Conservation (phyloP, 2,329 filamentous ascomycete genomes). For the Exophiala bonariae region DNA sequence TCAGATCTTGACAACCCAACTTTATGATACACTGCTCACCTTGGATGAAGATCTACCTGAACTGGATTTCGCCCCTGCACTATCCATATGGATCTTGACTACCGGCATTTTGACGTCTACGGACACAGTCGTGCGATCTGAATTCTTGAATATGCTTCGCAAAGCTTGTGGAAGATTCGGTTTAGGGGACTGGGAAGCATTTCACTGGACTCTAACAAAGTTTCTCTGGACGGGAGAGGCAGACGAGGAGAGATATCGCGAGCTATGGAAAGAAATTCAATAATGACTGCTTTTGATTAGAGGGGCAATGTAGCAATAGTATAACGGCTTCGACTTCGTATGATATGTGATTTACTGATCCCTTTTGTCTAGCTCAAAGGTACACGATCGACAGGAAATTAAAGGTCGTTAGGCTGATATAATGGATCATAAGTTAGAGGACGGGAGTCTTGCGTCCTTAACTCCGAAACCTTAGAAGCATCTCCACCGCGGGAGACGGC, state of each 20-base stretch:
- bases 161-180: slow-evolving; percentile 13
- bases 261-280: slow-evolving; percentile 9
- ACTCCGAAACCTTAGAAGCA: background rate
- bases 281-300: no score
- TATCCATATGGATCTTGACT: slow-evolving; percentile 15
- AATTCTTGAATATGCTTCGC: slow-evolving; percentile 11
- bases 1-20: slow-evolving; percentile 10
- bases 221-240: slow-evolving; percentile 19
- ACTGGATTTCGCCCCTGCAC: slow-evolving; percentile 14
- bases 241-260: slow-evolving; percentile 12
- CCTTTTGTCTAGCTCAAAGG: no score
- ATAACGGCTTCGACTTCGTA: no score
- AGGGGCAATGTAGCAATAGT: no score
- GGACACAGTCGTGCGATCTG: background rate
- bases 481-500: background rate
- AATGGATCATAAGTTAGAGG: background rate
- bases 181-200: slow-evolving; percentile 5
- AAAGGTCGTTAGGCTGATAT: no score
- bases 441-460: background rate
- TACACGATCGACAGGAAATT: no score
- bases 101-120: slow-evolving; percentile 5
- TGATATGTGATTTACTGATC: no score
- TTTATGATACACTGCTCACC: slow-evolving; percentile 11
- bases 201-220: slow-evolving; percentile 4
- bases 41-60: slow-evolving; percentile 15